A percentile compares a stretch with the other conserved stretches of the same genome.
These are phyloP conservation scores for Clonostachys rhizophaga DNA, from an alignment of 2,329 filamentous ascomycete genomes.

Conservation along the genomic window DNA sequence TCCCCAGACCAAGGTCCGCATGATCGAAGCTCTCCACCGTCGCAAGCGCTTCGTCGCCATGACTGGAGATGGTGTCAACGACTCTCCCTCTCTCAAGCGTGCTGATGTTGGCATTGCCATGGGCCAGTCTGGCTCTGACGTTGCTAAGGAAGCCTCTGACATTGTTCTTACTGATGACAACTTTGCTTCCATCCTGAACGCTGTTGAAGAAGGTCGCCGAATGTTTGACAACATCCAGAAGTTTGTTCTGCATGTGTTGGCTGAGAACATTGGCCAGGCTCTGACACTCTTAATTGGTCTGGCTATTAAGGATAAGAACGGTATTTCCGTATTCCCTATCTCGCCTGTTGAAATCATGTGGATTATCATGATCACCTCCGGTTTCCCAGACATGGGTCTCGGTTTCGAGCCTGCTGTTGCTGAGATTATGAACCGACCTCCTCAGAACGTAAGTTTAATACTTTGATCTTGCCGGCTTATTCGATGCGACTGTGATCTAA, in stretches of 20 bases:
- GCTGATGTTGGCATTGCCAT: conserved; percentile 67
- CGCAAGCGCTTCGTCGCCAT: conserved; percentile 58
- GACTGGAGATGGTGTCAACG: conserved; percentile 67
- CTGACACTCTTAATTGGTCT: conserved; percentile 64
- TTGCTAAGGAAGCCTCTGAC: conserved; percentile 57
- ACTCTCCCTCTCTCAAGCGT: conserved; percentile 59
- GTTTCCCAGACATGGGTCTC: conserved; percentile 70
- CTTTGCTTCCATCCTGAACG: conserved; percentile 61
- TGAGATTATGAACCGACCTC: conserved; percentile 66
- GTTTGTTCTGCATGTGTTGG: conserved; percentile 63
- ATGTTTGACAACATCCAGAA: conserved; percentile 68
- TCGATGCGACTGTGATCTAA: too few relatives aligned
- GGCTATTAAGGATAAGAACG: conserved; percentile 59
- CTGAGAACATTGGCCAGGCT: conserved; percentile 67
- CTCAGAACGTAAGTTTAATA: conserved; percentile 46
- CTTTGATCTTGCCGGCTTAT: neutral
- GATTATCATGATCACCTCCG: conserved; percentile 77
- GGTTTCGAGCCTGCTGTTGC: conserved; percentile 66
- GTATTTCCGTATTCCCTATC: conserved; percentile 66
- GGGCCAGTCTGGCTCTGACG: conserved; percentile 60
- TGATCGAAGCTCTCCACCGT: conserved; percentile 66
- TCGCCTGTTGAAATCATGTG: conserved; percentile 72
- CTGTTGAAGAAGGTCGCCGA: conserved; percentile 59
- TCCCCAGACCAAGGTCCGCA: conserved; percentile 64
- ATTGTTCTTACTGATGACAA: conserved; percentile 67